phyloP scores from a whole-genome alignment of 345 rosid species.

The Noccaea caerulescens region DNA sequence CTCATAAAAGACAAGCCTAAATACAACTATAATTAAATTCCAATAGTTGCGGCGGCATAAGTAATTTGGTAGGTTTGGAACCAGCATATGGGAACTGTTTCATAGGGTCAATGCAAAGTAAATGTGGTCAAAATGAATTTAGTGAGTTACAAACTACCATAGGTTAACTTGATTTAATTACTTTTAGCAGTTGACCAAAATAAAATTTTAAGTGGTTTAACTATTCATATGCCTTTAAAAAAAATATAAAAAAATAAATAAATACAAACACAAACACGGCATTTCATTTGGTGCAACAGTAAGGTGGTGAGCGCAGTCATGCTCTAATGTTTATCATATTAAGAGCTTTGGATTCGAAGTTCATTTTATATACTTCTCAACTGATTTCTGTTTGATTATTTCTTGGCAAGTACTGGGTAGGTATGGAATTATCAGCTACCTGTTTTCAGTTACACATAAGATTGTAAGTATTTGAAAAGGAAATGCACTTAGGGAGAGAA shows the following conservation, averaged over 20 bases:
- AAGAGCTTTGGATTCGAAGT: background rate
- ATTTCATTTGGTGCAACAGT: too few relatives aligned
- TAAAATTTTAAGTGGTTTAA: background rate
- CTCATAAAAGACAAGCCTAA: background rate
- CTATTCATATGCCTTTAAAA: background rate
- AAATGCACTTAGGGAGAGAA: constrained; percentile 29
- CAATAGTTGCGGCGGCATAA: constrained; percentile 24
- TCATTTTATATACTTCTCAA: constrained; percentile 8
- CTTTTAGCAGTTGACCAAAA: background rate
- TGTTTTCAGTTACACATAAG: constrained; percentile 21
- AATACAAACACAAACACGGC: background rate
- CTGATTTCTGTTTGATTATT: background rate
- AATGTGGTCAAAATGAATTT: constrained; percentile 10
- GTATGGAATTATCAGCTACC: constrained; percentile 8
- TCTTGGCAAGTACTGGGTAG: background rate
- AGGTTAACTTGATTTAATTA: background rate
- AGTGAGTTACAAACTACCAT: background rate
- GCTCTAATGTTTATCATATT: background rate
- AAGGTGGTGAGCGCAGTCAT: too few relatives aligned
- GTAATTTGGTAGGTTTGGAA: constrained; percentile 29
- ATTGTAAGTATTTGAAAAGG: constrained; percentile 24
- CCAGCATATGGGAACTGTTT: constrained; percentile 13
- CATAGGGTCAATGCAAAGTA: constrained; percentile 8
- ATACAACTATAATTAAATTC: background rate
- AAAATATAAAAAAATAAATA: background rate